Evolutionary conservation across 768 basidiomycete genomes (phyloP).

Genomic region (Phaeotremella skinneri): DNA sequence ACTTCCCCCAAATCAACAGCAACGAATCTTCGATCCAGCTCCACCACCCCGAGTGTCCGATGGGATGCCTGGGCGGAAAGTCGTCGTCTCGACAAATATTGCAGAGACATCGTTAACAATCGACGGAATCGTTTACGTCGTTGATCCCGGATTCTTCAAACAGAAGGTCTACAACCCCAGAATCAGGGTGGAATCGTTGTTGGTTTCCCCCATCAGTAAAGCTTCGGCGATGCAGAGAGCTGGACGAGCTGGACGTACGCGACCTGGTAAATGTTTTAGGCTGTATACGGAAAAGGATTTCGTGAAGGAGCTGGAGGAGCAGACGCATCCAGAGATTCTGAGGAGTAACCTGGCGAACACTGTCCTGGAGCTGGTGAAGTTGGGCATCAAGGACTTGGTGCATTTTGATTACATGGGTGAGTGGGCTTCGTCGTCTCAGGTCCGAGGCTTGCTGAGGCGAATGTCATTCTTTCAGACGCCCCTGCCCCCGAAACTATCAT

Average conservation of each 20-base stretch:
- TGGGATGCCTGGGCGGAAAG: constrained; percentile 84
- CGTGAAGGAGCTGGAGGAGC: constrained; percentile 90
- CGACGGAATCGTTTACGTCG: constrained; percentile 98
- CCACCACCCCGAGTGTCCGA: constrained; percentile 63
- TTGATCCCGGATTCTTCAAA: constrained; percentile 95
- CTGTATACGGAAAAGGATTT: constrained; percentile 97
- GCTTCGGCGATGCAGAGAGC: constrained; percentile 94
- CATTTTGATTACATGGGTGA: constrained; percentile 71
- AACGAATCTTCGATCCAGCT: constrained; percentile 90
- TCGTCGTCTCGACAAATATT: constrained; percentile 94
- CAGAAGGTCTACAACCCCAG: constrained; percentile 98
- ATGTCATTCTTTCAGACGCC: constrained; percentile 58
- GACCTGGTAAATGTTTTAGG: constrained; percentile 96
- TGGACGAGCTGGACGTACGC: constrained; percentile 90
- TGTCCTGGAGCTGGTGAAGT: constrained; percentile 87
- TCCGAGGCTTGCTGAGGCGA: neutral
- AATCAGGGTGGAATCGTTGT: constrained; percentile 87
- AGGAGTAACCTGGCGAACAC: constrained; percentile 90
- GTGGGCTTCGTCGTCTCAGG: neutral
- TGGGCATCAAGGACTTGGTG: constrained; percentile 90
- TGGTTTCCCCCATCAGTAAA: constrained; percentile 94
- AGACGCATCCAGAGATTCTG: constrained; percentile 94
- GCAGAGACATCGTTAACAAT: constrained; percentile 97
- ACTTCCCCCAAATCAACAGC: constrained; percentile 89
- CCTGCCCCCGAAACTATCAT: constrained; percentile 95